These are phyloP conservation scores for Biscogniauxia mediterranea DNA, from an alignment of 2,329 filamentous ascomycete genomes.

Conservation along the genomic window DNA sequence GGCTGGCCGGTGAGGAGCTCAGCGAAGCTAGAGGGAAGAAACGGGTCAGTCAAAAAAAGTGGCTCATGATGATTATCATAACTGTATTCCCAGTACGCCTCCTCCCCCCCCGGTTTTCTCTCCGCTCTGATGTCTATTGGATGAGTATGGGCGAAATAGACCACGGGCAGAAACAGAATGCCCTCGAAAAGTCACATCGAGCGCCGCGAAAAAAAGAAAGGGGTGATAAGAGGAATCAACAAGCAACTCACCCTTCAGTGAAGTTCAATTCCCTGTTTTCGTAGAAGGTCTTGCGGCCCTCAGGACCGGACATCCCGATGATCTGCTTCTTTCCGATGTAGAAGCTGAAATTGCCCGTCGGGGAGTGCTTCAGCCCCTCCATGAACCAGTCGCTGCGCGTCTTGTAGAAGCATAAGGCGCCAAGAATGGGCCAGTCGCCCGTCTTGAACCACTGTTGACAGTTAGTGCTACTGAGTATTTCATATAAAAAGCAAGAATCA, in stretches of 20 bases:
- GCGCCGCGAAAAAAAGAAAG: neutral
- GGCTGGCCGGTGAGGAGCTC: conserved; percentile 25
- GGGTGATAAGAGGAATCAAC: neutral
- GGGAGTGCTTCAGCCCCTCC: conserved; percentile 28
- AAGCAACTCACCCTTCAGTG: conserved; percentile 38
- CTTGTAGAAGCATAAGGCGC: conserved; percentile 43
- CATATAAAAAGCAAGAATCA: too few relatives aligned
- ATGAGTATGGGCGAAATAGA: too few relatives aligned
- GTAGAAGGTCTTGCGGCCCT: conserved; percentile 44
- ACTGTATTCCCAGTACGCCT: too few relatives aligned
- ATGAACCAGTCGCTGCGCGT: conserved; percentile 42
- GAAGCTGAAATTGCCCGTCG: conserved; percentile 49
- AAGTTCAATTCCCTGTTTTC: conserved; percentile 45
- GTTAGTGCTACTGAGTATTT: neutral
- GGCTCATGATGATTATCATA: too few relatives aligned
- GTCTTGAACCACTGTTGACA: conserved; percentile 18
- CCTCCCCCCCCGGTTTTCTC: too few relatives aligned
- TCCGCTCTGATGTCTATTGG: too few relatives aligned
- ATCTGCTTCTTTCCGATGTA: conserved; percentile 46
- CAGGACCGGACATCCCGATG: conserved; percentile 42
- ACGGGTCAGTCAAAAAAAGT: neutral
- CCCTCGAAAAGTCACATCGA: too few relatives aligned
- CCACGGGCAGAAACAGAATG: too few relatives aligned
- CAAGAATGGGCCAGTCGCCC: conserved; percentile 39
- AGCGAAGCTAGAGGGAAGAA: conserved; percentile 18